phyloP scores from a whole-genome alignment of 108 stramenopile genomes.

The Parietichytrium sp. region DNA sequence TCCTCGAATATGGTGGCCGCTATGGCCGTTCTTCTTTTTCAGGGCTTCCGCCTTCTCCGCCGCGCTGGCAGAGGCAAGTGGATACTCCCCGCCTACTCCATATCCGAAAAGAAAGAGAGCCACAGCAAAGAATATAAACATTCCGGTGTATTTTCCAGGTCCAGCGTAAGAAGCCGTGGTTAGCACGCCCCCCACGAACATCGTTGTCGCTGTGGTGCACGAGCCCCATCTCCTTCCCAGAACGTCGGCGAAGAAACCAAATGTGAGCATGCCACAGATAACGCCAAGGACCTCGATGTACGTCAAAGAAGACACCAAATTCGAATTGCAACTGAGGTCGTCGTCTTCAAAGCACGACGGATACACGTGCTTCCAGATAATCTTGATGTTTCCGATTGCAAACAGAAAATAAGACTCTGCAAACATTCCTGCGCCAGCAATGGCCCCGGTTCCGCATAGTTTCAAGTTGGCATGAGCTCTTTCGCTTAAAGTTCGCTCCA shows the following conservation, averaged over 20 bases:
- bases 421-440: constrained; percentile 9
- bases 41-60: constrained; percentile 26
- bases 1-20: constrained; percentile 36
- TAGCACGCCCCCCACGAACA: constrained; percentile 11
- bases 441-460: neutral
- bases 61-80: constrained; percentile 55
- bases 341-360: constrained; percentile 4
- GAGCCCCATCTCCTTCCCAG: neutral
- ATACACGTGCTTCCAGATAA: constrained; percentile 21
- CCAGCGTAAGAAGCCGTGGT: neutral
- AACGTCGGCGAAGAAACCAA: constrained; percentile 5
- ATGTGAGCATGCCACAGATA: constrained; percentile 19
- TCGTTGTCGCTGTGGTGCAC: constrained; percentile 5
- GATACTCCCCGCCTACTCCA: constrained; percentile 67
- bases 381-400: constrained; percentile 35
- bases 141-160: neutral
- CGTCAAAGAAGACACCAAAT: neutral
- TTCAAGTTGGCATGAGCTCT: neutral
- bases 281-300: constrained; percentile 36
- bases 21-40: neutral
- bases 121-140: constrained; percentile 2
- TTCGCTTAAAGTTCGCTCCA: neutral
- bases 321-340: neutral
- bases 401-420: constrained; percentile 28
- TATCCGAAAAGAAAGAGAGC: constrained; percentile 44